phyloP scores from a whole-genome alignment of 2,329 filamentous ascomycete species.

The Hypoxylon sp. region DNA sequence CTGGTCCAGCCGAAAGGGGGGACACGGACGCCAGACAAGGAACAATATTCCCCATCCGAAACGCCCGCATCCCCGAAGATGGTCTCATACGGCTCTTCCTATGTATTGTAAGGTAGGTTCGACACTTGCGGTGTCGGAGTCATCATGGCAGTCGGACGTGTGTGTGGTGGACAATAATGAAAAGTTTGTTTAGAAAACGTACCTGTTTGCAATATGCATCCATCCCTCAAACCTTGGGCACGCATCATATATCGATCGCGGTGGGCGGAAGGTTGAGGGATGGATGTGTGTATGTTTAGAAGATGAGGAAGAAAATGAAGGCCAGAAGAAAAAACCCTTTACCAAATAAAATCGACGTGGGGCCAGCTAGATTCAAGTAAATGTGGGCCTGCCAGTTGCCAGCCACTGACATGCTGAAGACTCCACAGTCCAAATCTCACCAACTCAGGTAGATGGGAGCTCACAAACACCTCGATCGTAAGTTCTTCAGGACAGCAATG shows the following conservation, averaged over 20 bases:
- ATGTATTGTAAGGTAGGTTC: conserved; percentile 44
- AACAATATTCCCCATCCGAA: no score
- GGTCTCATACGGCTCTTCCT: conserved; percentile 51
- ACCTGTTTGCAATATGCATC: conserved; percentile 6
- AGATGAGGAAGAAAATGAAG: conserved; percentile 6
- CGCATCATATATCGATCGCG: no score
- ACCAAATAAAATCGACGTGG: conserved; percentile 20
- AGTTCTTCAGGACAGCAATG: no score
- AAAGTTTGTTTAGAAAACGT: conserved; percentile 8
- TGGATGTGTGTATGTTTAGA: no score
- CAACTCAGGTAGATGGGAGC: no score
- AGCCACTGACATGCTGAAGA: background rate
- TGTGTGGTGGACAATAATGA: no score
- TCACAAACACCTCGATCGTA: no score
- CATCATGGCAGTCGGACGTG: conserved; percentile 41
- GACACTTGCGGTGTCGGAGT: conserved; percentile 48
- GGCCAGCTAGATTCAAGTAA: background rate
- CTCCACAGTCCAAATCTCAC: no score
- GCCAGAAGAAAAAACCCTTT: conserved; percentile 14
- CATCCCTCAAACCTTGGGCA: no score
- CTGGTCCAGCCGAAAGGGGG: conserved; percentile 36
- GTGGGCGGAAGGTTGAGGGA: no score
- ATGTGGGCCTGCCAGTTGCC: conserved; percentile 12
- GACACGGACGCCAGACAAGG: no score
- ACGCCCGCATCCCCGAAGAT: conserved; percentile 33